A percentile compares a stretch with the other conserved stretches of the same genome.
Conservation (phyloP, 1,284 basidiomycete genomes). For the Stygiomarasmius scandens region DNA sequence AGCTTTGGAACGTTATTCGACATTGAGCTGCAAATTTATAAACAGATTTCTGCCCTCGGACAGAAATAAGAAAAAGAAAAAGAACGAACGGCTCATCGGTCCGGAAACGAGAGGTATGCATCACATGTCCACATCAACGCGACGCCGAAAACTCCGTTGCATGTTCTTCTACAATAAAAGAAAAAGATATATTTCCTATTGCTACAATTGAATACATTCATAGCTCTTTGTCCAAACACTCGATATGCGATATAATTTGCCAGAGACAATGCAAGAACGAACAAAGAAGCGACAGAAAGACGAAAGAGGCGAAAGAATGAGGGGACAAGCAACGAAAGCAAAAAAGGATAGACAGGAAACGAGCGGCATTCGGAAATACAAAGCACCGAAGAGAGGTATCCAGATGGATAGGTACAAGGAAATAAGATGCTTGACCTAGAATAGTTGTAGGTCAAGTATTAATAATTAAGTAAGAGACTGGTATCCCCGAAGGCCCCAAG, state of each 20-base stretch:
- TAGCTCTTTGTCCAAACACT: background rate
- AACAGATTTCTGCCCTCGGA: no score
- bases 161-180: background rate
- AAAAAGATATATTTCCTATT: background rate
- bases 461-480: background rate
- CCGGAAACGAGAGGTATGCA: no score
- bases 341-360: background rate
- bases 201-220: slow-evolving; percentile 5
- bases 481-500: background rate
- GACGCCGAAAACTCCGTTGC: background rate
- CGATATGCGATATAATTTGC: background rate
- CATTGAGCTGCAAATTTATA: no score
- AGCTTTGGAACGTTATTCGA: no score
- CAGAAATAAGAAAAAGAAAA: no score
- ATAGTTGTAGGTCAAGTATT: background rate
- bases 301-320: background rate
- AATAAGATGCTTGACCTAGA: background rate
- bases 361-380: background rate
- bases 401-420: background rate
- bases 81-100: no score
- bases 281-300: background rate
- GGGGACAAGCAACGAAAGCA: background rate
- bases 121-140: background rate
- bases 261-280: background rate
- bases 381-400: background rate